Evolutionary conservation across 2,329 filamentous ascomycete genomes (phyloP).

Genomic region (Pseudonectria foliicola): DNA sequence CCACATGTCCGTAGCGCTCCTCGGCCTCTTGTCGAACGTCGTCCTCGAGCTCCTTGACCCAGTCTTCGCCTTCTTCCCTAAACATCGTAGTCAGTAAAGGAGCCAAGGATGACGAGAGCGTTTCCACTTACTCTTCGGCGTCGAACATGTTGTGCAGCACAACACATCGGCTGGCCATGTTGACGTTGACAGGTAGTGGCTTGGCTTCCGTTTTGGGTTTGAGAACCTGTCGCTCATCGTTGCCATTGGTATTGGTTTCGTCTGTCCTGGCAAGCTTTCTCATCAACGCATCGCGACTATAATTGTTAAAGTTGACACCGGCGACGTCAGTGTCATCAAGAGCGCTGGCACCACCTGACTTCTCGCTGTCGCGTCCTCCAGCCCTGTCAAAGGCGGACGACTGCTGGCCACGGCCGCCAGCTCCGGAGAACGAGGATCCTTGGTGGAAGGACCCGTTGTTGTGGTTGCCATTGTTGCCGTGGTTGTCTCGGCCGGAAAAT

Average conservation of each 20-base stretch:
- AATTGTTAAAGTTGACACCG: slow-evolving; percentile 99
- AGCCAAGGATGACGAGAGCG: not conserved
- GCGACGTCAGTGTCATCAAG: slow-evolving; percentile 96
- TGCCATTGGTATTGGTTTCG: slow-evolving; percentile 59
- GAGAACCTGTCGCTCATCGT: slow-evolving; percentile 63
- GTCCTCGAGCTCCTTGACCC: slow-evolving; percentile 90
- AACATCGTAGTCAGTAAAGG: not conserved
- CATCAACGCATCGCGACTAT: slow-evolving; percentile 97
- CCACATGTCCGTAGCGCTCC: slow-evolving; percentile 91
- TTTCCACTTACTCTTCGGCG: slow-evolving; percentile 67
- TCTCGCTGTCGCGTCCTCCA: slow-evolving; percentile 81
- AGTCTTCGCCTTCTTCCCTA: slow-evolving; percentile 78
- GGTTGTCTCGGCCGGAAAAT: slow-evolving; percentile 59
- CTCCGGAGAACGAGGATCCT: slow-evolving; percentile 85
- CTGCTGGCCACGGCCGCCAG: slow-evolving; percentile 79
- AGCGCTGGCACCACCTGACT: slow-evolving; percentile 84
- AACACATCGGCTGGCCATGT: slow-evolving; percentile 88
- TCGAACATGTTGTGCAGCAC: slow-evolving; percentile 95
- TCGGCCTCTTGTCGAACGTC: slow-evolving; percentile 92
- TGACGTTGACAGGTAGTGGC: slow-evolving; percentile 75
- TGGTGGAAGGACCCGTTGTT: slow-evolving; percentile 73
- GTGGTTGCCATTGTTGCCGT: too few relatives aligned
- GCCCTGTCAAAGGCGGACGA: slow-evolving; percentile 86
- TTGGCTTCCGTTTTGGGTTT: slow-evolving; percentile 76
- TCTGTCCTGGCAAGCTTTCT: slow-evolving; percentile 95